Conservation (phyloP, 148 eudicot species). For the Rhododendron vialii region DNA sequence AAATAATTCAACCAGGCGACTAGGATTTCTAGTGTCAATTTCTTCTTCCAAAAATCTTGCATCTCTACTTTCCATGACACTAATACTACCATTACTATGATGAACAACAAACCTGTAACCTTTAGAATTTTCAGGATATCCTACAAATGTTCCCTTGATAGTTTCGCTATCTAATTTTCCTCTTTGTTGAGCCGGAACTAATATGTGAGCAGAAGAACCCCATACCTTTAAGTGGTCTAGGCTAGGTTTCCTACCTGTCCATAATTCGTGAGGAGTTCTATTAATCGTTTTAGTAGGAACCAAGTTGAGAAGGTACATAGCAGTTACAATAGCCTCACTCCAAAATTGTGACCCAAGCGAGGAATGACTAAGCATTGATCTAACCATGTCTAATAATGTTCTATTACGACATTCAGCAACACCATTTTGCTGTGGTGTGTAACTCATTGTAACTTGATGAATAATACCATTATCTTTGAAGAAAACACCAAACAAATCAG, state of each 20-base stretch:
- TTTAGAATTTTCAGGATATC: background rate
- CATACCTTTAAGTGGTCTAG: background rate
- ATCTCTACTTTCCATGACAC: background rate
- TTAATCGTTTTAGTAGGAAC: background rate
- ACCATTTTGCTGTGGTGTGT: background rate
- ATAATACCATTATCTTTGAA: background rate
- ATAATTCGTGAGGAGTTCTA: background rate
- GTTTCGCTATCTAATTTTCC: background rate
- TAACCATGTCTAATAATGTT: background rate
- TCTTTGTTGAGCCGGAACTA: background rate
- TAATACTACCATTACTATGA: background rate
- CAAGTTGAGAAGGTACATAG: background rate
- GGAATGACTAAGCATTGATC: background rate
- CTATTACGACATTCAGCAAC: background rate
- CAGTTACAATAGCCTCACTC: background rate
- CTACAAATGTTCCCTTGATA: background rate
- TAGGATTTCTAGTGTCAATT: background rate
- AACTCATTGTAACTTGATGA: background rate
- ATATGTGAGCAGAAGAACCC: background rate
- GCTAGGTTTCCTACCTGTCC: too few relatives aligned
- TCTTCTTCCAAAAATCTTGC: background rate
- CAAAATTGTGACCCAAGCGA: background rate
- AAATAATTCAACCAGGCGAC: background rate
- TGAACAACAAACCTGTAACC: background rate
- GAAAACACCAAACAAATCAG: background rate